These are phyloP conservation scores for Fusarium sp. DNA, from an alignment of 2,329 filamentous ascomycete genomes.

Conservation along the genomic window DNA sequence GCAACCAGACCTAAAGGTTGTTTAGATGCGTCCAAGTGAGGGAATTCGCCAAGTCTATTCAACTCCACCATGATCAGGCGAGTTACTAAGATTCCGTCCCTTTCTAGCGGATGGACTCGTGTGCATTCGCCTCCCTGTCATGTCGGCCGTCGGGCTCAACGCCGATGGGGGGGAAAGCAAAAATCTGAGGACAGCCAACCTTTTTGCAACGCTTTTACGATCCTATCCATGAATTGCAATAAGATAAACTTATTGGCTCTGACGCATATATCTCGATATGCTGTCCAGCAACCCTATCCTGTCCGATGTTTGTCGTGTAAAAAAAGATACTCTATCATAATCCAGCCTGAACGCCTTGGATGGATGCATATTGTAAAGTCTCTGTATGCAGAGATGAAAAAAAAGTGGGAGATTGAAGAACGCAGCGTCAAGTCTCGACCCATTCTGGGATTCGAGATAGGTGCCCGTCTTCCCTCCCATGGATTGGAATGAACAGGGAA, in stretches of 20 bases:
- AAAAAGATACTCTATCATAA: constrained; percentile 50
- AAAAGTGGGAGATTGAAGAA: constrained; percentile 22
- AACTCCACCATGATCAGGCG: constrained; percentile 32
- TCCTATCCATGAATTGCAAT: constrained; percentile 30
- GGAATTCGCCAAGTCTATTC: constrained; percentile 42
- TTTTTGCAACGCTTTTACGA: constrained; percentile 30
- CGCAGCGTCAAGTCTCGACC: constrained; percentile 11
- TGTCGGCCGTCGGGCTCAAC: constrained; percentile 24
- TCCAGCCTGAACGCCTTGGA: constrained; percentile 52
- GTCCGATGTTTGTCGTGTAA: constrained; percentile 43
- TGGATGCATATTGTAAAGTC: constrained; percentile 44
- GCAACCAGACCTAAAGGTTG: constrained; percentile 19
- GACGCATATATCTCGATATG: constrained; percentile 44
- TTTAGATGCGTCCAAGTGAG: constrained; percentile 35
- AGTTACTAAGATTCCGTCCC: constrained; percentile 33
- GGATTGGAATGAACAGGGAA: constrained; percentile 3
- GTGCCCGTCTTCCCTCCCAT: constrained; percentile 33
- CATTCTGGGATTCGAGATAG: constrained; percentile 5
- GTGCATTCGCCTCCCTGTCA: constrained; percentile 28
- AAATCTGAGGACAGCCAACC: constrained; percentile 28
- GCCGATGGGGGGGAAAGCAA: constrained; percentile 27
- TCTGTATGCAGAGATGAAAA: constrained; percentile 38
- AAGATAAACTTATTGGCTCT: constrained; percentile 28
- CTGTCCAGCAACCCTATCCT: constrained; percentile 37
- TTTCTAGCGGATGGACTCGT: constrained; percentile 32